Conservation (phyloP, 2,329 filamentous ascomycete genomes). For the Xylaria sp. region DNA sequence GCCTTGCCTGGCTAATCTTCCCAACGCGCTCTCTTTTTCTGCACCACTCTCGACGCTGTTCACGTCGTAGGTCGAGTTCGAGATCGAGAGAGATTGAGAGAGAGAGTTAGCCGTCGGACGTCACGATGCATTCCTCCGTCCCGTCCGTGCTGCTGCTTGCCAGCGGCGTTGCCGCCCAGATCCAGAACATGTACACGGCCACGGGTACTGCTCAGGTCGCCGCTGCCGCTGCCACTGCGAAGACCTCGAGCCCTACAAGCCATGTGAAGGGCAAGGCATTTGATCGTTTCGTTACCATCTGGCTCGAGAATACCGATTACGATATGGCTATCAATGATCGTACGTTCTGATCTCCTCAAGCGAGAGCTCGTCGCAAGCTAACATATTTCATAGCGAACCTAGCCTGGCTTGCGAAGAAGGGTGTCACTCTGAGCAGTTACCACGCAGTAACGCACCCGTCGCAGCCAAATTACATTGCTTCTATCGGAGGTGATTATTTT, state of each 20-base stretch:
- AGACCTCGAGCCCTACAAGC: constrained; percentile 68
- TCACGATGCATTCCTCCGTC: constrained; percentile 44
- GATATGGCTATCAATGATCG: constrained; percentile 71
- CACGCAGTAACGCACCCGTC: constrained; percentile 76
- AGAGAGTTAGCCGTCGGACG: constrained; percentile 7
- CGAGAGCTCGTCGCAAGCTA: neutral
- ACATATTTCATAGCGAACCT: constrained; percentile 58
- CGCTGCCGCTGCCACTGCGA: constrained; percentile 68
- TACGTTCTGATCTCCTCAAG: constrained; percentile 50
- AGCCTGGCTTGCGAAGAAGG: constrained; percentile 66
- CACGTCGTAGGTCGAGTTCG: constrained; percentile 13
- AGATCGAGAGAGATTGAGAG: constrained; percentile 12
- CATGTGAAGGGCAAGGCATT: constrained; percentile 77
- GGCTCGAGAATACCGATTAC: constrained; percentile 81
- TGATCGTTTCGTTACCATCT: constrained; percentile 77
- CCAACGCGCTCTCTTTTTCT: constrained; percentile 4
- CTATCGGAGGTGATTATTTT: constrained; percentile 76
- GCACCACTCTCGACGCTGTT: constrained; percentile 6
- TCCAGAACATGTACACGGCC: constrained; percentile 57
- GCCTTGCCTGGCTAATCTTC: neutral
- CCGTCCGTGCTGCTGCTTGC: constrained; percentile 41
- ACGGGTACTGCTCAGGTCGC: constrained; percentile 62
- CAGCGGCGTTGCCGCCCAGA: constrained; percentile 35
- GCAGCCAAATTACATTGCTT: constrained; percentile 79
- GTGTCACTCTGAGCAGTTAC: constrained; percentile 69